Base-by-base conservation (phyloP, 805 yeast species). In the Candida vartiovaarae region DNA sequence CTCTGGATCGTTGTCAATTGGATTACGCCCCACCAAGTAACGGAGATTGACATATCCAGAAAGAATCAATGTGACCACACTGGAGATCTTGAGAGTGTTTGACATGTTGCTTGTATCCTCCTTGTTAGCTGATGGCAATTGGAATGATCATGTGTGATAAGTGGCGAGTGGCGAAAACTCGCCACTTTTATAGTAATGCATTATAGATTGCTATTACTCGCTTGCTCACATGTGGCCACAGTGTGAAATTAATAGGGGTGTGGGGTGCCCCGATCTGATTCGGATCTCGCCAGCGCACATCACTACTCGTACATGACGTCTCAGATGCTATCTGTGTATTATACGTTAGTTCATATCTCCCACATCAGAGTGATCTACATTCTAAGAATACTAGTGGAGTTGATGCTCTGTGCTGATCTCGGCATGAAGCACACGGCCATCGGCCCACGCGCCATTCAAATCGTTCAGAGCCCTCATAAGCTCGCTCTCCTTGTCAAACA, bases 11-110 rank as follows among this genome's bases (percentile, higher is more conserved):
- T 70, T 65, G 6, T 52, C 63, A 32, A 65, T 67, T 24, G 72
- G 71, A 36, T 74, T 68, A 43, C 78, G 69, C 35, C 84, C 84
- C 29, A 79, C 70, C 32, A 78, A 69, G 59, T 78, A 77, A 45
- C 75, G 70, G 45, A 79, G 50, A 47, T 76, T 71, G 32, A 80
- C 83, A 52, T 74, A 75, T 7, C 71, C 62, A 2, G 89, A 71
- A 28, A 84, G 68, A 4, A 65, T 68, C 56, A 77, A 75, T 6
- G 89, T 72, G 11, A 74, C 57, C 29, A 77, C 65, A 23, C 82
- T 71, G 10, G 76, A 55, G 35, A 71, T 63, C 56, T 72, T 70
- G 43, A 67, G 65, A 23, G 72, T 54, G 39, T 34, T 43, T 23
- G 41, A 25, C 39, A 37, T 37, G 8, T 20, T 37, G 20, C 8